These are phyloP conservation scores for Blastobotrys aristatus DNA, from an alignment of 1,139 yeast species.

Conservation along the genomic window DNA sequence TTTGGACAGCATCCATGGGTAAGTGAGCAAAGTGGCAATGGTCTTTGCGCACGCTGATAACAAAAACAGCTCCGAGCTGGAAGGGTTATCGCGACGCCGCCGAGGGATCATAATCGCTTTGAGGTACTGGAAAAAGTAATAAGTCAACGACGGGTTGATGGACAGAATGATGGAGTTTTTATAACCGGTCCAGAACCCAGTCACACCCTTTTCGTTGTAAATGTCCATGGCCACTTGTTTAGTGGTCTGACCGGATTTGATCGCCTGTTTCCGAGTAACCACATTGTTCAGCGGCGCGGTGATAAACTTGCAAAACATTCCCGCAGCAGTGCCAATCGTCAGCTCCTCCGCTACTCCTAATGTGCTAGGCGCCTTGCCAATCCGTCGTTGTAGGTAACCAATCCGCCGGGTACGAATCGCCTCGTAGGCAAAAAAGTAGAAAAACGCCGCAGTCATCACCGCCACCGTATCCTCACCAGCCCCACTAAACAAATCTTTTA, in stretches of 20 bases:
- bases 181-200: slow-evolving; percentile 74
- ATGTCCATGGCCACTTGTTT: slow-evolving; percentile 43
- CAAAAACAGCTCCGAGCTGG: slow-evolving; percentile 28
- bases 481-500: slow-evolving; percentile 67
- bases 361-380: slow-evolving; percentile 63
- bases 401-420: slow-evolving; percentile 79
- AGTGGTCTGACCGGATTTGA: slow-evolving; percentile 15
- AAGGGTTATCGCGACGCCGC: slow-evolving; percentile 29
- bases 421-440: slow-evolving; percentile 71
- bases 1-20: slow-evolving; percentile 46
- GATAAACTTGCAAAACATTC: slow-evolving; percentile 34
- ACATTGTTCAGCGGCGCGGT: slow-evolving; percentile 33
- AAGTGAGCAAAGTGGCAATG: slow-evolving; percentile 33
- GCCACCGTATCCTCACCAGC: slow-evolving; percentile 32
- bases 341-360: slow-evolving; percentile 87
- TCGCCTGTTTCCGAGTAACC: slow-evolving; percentile 34
- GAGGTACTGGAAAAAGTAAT: slow-evolving; percentile 36
- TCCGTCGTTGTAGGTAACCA: slow-evolving; percentile 72
- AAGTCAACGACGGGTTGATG: slow-evolving; percentile 72
- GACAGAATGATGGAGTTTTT: slow-evolving; percentile 67
- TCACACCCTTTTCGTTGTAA: slow-evolving; percentile 52
- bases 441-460: slow-evolving; percentile 32
- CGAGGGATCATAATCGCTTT: slow-evolving; percentile 26
- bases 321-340: slow-evolving; percentile 82
- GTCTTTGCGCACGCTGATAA: slow-evolving; percentile 35